A percentile compares a stretch with the other conserved stretches of the same genome.
These are phyloP conservation scores for Priceomyces fermenticarens DNA, from an alignment of 805 yeast genomes.

Conservation along the genomic window DNA sequence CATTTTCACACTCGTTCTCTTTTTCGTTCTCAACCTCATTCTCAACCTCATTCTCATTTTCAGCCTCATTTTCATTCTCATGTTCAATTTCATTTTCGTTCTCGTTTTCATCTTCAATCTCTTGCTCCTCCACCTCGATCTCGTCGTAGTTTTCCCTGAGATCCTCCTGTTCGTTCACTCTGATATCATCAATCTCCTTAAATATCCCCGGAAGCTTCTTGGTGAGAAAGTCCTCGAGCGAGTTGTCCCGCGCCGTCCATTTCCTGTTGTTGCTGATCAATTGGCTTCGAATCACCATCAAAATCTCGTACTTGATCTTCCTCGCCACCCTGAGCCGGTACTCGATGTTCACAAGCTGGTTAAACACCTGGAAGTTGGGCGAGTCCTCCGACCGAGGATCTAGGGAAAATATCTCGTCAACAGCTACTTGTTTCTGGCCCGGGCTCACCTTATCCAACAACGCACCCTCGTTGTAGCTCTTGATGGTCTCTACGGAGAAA, in stretches of 20 bases:
- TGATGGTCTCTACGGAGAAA: constrained; percentile 27
- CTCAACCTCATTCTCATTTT: constrained; percentile 1
- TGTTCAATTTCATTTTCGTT: constrained; percentile 7
- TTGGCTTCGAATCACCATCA: constrained; percentile 29
- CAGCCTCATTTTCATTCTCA: constrained; percentile 6
- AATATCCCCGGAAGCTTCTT: constrained; percentile 22
- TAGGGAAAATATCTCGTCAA: constrained; percentile 27
- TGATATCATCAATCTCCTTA: constrained; percentile 26
- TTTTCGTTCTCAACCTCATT: neutral
- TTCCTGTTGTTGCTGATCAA: constrained; percentile 26
- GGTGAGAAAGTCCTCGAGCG: constrained; percentile 27
- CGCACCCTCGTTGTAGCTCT: constrained; percentile 18
- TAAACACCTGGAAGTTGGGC: constrained; percentile 27
- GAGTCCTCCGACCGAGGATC: constrained; percentile 20
- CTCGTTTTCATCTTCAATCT: constrained; percentile 6
- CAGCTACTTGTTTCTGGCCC: constrained; percentile 9
- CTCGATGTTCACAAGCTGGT: constrained; percentile 30
- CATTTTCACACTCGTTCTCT: neutral
- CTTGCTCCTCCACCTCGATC: constrained; percentile 8
- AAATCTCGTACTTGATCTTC: constrained; percentile 34
- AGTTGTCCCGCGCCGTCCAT: constrained; percentile 33
- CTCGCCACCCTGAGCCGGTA: constrained; percentile 27
- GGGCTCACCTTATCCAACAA: constrained; percentile 13
- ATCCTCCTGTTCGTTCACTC: constrained; percentile 26
- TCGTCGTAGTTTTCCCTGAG: constrained; percentile 18